Evolutionary conservation across 768 basidiomycete genomes (phyloP).

Genomic region (Hydnum rufescens): DNA sequence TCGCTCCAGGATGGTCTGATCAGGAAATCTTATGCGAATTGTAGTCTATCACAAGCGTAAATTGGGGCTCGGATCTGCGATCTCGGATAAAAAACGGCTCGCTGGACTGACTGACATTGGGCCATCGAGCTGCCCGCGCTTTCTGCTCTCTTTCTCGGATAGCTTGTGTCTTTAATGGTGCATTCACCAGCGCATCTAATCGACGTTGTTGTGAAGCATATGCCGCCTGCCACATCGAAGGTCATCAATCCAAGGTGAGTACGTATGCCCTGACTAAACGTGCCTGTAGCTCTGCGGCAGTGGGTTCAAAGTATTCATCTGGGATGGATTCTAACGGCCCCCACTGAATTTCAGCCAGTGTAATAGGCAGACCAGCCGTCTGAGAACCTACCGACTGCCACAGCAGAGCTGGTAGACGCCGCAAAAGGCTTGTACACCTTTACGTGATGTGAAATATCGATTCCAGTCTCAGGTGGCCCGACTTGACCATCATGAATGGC

Average conservation of each 20-base stretch:
- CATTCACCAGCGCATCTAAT: constrained; percentile 41
- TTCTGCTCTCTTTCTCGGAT: constrained; percentile 41
- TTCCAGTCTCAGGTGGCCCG: no score
- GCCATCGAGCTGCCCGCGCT: constrained; percentile 47
- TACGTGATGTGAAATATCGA: background rate
- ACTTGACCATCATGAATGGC: no score
- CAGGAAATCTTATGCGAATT: constrained; percentile 63
- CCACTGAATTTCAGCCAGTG: no score
- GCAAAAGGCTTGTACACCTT: background rate
- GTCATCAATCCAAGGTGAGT: background rate
- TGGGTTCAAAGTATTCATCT: constrained; percentile 58
- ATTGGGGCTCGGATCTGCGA: constrained; percentile 6
- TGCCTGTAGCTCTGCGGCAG: constrained; percentile 44
- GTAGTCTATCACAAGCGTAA: constrained; percentile 33
- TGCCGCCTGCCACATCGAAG: constrained; percentile 16
- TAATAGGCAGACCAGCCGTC: no score
- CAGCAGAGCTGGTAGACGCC: background rate
- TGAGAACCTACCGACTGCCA: no score
- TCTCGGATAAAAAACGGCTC: background rate
- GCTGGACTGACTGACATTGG: constrained; percentile 32
- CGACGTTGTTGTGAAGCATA: constrained; percentile 43
- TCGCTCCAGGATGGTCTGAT: constrained; percentile 65
- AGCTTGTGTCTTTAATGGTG: constrained; percentile 47
- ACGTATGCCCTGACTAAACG: background rate
- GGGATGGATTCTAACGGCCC: no score